Conservation (phyloP, 1,139 yeast genomes). For the Saccharomyces hybrid region DNA sequence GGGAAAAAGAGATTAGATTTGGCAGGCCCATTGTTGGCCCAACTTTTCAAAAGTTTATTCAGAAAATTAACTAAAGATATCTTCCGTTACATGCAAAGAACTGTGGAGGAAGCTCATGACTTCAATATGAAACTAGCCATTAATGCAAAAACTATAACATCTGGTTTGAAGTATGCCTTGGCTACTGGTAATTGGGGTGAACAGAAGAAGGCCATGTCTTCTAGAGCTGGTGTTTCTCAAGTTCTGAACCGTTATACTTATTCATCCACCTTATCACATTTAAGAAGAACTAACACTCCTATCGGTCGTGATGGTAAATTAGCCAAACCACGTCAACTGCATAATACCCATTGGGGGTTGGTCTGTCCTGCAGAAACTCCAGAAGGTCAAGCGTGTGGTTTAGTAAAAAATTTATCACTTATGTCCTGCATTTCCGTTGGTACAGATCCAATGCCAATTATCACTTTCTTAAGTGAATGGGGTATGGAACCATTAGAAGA, state of each 20-base stretch:
- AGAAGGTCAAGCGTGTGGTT: constrained; percentile 99
- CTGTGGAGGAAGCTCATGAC: constrained; percentile 95
- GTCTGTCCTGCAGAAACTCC: constrained; percentile 99
- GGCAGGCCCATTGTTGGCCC: constrained; percentile 96
- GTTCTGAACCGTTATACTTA: constrained; percentile 96
- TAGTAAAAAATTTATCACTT: constrained; percentile 88
- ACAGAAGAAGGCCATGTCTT: constrained; percentile 97
- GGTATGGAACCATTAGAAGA: constrained; percentile 98
- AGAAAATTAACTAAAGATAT: constrained; percentile 91
- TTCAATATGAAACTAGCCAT: constrained; percentile 94
- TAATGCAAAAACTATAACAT: constrained; percentile 92
- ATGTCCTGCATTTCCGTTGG: constrained; percentile 99
- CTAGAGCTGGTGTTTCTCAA: constrained; percentile 98
- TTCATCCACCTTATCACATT: constrained; percentile 93
- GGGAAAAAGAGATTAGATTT: constrained; percentile 96
- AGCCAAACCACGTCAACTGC: constrained; percentile 97
- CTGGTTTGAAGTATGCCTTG: constrained; percentile 91
- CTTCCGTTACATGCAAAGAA: constrained; percentile 96
- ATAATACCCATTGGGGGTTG: constrained; percentile 98
- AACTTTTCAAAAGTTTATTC: constrained; percentile 87
- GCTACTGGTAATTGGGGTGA: constrained; percentile 99
- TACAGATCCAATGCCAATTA: constrained; percentile 91
- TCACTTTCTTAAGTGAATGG: constrained; percentile 94
- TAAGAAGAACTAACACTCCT: constrained; percentile 97
- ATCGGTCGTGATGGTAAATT: constrained; percentile 98